These are phyloP conservation scores for Immersiporthe knoxdaviesiana DNA, from an alignment of 2,329 filamentous ascomycete genomes.

Conservation along the genomic window DNA sequence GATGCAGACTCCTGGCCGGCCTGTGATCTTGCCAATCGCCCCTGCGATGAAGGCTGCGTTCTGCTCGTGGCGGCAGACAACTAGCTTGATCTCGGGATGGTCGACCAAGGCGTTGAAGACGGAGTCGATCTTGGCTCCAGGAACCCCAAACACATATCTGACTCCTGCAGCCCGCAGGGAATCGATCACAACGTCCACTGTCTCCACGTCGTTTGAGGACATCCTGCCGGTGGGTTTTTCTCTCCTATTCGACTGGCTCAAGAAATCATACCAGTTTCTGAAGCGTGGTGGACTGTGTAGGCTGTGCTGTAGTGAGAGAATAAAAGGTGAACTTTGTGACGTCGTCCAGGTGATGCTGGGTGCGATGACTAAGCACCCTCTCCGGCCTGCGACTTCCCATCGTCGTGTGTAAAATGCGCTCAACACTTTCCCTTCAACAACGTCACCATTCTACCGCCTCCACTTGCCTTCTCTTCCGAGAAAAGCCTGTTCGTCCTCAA, in stretches of 20 bases:
- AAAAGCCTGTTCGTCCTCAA: background rate
- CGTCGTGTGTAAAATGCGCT: background rate
- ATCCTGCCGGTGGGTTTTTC: background rate
- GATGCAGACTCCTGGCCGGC: slow-evolving; percentile 49
- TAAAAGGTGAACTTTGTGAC: background rate
- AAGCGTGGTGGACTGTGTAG: background rate
- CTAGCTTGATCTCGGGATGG: slow-evolving; percentile 50
- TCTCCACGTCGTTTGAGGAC: slow-evolving; percentile 32
- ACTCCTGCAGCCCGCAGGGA: slow-evolving; percentile 45
- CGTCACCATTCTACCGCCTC: background rate
- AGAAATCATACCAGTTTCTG: background rate
- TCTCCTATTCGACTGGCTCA: background rate
- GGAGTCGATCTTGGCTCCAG: slow-evolving; percentile 52
- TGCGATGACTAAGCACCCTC: slow-evolving; percentile 13
- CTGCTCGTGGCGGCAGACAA: slow-evolving; percentile 53
- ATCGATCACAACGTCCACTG: slow-evolving; percentile 37
- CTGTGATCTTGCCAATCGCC: slow-evolving; percentile 50
- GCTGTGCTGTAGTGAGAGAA: background rate
- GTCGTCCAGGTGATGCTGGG: slow-evolving; percentile 15
- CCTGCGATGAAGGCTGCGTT: slow-evolving; percentile 55
- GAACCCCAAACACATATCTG: slow-evolving; percentile 50
- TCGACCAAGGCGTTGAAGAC: slow-evolving; percentile 51
- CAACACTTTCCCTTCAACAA: background rate
- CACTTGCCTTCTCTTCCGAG: background rate
- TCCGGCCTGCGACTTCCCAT: background rate